Base-by-base conservation (phyloP, 2,329 filamentous ascomycete species). In the Elsinoe ampelina region DNA sequence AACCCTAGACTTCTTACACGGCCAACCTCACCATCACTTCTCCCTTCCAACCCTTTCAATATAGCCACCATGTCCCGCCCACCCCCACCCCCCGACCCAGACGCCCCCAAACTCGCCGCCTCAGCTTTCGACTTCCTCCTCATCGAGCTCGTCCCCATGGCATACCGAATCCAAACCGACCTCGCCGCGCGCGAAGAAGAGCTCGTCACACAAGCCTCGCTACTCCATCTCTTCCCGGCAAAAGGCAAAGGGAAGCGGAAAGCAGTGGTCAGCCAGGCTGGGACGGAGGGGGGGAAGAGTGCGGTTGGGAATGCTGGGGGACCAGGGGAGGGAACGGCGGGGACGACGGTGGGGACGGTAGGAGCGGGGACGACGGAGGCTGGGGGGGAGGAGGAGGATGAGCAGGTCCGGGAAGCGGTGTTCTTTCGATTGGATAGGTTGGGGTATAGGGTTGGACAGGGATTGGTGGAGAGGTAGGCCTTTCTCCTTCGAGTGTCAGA, bases 81-180 rank as follows among this genome's bases (percentile, higher is more conserved):
- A n/a, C 38, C 20, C 10, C 50, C 34, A n/a, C 26, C 42, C 30
- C 30, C 38, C 54, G 54, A 43, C 19, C 47, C 58, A 12, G 11
- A 15, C 11, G 35, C 63, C 57, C 65, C 68, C 54, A 68, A 67
- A 62, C 58, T 96, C 65, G 86, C 82, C 74, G 83, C 86, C 58
- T 93, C 92, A 48, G 90, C 87, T 70, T 83, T 98, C 65, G 93
- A 98, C 72, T 86, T 98, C 64, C 82, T 98, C 57, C 82, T 98
- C 64, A 97, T 97, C 69, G 93, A 98, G 75, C 82, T 98, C 57
- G 93, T 98, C 13, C 93, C 93, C 38, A 86, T 97, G 77, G 88
- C 92, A 4, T 89, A 95, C 72, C 84, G 93, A 62, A 80, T 97
- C 60, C 85, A 89, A 19, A 81, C 84, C 66, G 85, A 93, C 66